These are phyloP conservation scores for Phytophthora pini DNA, from an alignment of 352 stramenopile species.

Conservation along the genomic window DNA sequence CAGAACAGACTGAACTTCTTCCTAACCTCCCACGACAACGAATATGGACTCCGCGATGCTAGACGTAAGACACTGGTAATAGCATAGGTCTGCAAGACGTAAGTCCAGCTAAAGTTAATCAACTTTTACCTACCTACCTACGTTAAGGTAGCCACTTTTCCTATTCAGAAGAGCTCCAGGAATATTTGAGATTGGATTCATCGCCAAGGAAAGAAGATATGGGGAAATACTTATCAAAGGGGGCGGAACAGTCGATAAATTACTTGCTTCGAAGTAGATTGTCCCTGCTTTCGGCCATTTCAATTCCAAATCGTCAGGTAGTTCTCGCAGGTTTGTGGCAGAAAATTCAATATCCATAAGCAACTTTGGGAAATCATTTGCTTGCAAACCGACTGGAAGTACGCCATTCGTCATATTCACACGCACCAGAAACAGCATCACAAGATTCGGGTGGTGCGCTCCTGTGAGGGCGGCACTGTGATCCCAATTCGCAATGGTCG, in stretches of 20 bases:
- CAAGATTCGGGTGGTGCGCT: conserved; percentile 33
- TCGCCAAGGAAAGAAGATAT: conserved; percentile 12
- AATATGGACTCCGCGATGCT: too few species aligned
- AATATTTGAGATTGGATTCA: conserved; percentile 22
- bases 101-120: too few species aligned
- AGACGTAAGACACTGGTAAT: too few species aligned
- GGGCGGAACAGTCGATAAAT: conserved; percentile 10
- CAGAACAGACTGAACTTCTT: too few species aligned
- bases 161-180: conserved; percentile 1
- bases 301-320: conserved; percentile 42
- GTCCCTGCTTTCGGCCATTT: conserved; percentile 34
- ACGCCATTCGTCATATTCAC: conserved; percentile 35
- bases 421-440: conserved; percentile 43
- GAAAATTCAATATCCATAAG: conserved; percentile 45
- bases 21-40: too few species aligned
- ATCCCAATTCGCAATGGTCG: conserved; percentile 34
- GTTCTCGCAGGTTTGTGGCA: conserved; percentile 34
- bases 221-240: conserved; percentile 16
- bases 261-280: conserved; percentile 16
- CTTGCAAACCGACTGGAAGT: conserved; percentile 40
- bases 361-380: conserved; percentile 29
- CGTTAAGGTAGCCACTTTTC: conserved; percentile 9
- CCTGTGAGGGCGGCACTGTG: conserved; percentile 32
- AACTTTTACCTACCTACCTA: too few species aligned
- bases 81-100: too few species aligned